phyloP scores from a whole-genome alignment of 2,329 filamentous ascomycete genomes.

The Myriosclerotinia duriaeana region DNA sequence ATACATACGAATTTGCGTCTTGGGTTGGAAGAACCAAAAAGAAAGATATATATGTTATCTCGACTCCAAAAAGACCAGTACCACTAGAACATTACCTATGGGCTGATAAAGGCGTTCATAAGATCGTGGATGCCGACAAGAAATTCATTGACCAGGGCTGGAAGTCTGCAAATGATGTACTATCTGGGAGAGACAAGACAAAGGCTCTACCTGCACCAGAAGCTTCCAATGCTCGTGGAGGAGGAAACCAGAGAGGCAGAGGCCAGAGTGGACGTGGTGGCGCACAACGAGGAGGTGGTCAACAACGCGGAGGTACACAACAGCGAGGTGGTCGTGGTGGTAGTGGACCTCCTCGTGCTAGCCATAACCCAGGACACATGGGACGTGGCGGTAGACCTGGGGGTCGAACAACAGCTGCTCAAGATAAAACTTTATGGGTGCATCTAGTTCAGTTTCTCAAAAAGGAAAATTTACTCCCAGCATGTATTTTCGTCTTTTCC shows the following conservation, averaged over 20 bases:
- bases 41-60: constrained; percentile 99
- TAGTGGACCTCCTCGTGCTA: constrained; percentile 49
- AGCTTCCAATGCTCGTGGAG: constrained; percentile 43
- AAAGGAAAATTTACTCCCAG: constrained; percentile 82
- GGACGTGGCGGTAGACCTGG: constrained; percentile 82
- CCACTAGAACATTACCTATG: constrained; percentile 95
- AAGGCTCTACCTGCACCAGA: constrained; percentile 49
- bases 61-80: constrained; percentile 90
- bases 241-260: constrained; percentile 54
- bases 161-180: constrained; percentile 84
- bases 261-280: constrained; percentile 55
- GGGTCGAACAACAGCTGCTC: constrained; percentile 82
- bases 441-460: constrained; percentile 88
- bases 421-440: constrained; percentile 96
- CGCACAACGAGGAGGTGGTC: constrained; percentile 49
- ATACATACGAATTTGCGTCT: constrained; percentile 95
- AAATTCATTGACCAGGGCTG: constrained; percentile 88
- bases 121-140: constrained; percentile 92
- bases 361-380: constrained; percentile 75
- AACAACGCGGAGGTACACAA: constrained; percentile 47
- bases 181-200: constrained; percentile 78
- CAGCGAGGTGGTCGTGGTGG: constrained; percentile 54
- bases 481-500: constrained; percentile 97
- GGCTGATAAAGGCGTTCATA: constrained; percentile 88
- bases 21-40: constrained; percentile 98